Conservation (phyloP, 2,329 filamentous ascomycete genomes). For the Cladosporium cucumerinum region DNA sequence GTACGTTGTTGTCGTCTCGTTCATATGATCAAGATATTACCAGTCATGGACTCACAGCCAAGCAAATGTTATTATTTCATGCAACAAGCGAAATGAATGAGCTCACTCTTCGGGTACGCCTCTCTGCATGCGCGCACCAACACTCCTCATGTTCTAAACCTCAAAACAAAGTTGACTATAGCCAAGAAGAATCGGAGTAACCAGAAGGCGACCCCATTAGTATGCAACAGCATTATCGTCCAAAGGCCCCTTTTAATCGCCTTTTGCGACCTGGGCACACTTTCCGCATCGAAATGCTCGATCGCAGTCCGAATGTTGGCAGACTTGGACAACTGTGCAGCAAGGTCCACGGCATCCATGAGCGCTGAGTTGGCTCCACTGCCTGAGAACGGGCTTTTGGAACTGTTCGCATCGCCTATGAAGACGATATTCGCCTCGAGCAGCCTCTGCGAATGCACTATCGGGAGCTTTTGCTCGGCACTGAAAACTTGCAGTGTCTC, state of each 20-base stretch:
- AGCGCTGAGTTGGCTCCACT: conserved; percentile 50
- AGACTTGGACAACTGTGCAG: conserved; percentile 36
- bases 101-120: background rate
- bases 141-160: background rate
- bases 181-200: background rate
- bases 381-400: conserved; percentile 49
- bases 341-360: conserved; percentile 48
- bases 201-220: background rate
- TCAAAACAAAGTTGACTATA: background rate
- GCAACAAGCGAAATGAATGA: too few relatives aligned
- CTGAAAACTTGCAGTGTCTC: conserved; percentile 40
- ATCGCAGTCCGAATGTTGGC: conserved; percentile 2
- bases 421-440: conserved; percentile 37
- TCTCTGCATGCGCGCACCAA: background rate
- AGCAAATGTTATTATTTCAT: background rate
- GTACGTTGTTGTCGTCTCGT: background rate
- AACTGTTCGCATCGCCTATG: conserved; percentile 52
- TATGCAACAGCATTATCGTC: background rate
- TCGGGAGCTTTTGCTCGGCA: conserved; percentile 46
- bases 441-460: conserved; percentile 35
- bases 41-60: background rate
- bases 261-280: background rate
- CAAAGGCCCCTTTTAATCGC: background rate
- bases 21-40: background rate
- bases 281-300: background rate